Evolutionary conservation across 306 rosid genomes (phyloP), one percentile per base, ranked within the genome.

Genomic region (Quercus ilex): DNA sequence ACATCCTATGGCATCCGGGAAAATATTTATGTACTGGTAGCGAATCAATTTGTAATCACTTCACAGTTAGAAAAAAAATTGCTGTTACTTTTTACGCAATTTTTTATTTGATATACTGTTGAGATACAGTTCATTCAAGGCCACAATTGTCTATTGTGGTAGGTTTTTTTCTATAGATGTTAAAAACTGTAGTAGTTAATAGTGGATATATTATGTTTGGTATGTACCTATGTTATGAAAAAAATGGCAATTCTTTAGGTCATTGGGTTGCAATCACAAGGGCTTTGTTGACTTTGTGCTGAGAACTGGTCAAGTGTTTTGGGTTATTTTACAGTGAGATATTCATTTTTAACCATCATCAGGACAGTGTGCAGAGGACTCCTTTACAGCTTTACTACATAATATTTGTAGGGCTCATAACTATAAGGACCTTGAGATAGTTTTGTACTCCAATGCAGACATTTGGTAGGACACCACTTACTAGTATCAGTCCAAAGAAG

Each of bases 401-500:
- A 15, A 35, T 43, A 20, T 73, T 31, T 72, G 46, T 63, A 28
- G 64, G 38, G 26, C 33, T 31, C 63, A 17, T 55, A 35, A 35
- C 55, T n/a, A 30, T 65, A 13, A 28, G 55, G 20, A 4, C 41
- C 12, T 38, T 78, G 87, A 74, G 62, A 77, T 72, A 75, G n/a
- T 75, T 57, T 77, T 73, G 56, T 75, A n/a, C 77, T 77, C 63
- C 69, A 62, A 74, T 90, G 91, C 88, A 95, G 99, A 79, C 92
- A 82, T 90, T 90, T 89, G 97, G 98, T 13, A 90, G 91, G 89
- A 95, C 99, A 3, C 96, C 97, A 3, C 98, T 95, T 6, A 93
- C 96, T 30, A 91, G 88, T 75, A 62, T 91, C 79, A 95, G 99
- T 86, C 99, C 99, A 56, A 95, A 92, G 85, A 95, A 95, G 90